Conservation (phyloP, 371 early-diverging fungal genomes). For the Haplosporangium sp. region DNA sequence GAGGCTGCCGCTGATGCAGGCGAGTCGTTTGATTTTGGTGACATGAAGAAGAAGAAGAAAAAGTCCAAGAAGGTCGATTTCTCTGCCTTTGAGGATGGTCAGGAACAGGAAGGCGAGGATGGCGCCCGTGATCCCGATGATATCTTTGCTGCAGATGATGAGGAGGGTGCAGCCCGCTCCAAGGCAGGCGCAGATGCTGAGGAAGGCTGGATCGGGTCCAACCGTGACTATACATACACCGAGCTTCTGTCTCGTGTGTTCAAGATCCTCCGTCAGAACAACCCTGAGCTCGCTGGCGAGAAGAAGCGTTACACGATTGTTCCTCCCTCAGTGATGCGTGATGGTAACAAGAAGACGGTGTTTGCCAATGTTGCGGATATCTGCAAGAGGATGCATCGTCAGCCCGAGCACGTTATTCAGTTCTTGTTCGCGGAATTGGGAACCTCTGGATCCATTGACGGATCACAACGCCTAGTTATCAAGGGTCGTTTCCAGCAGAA, state of each 20-base stretch:
- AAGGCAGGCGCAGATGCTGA: conserved; percentile 55
- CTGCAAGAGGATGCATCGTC: conserved; percentile 93
- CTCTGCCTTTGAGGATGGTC: conserved; percentile 84
- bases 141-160: conserved; percentile 61
- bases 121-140: conserved; percentile 54
- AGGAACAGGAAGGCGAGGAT: conserved; percentile 65
- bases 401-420: conserved; percentile 97
- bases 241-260: conserved; percentile 96
- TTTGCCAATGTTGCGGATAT: conserved; percentile 97
- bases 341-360: conserved; percentile 95
- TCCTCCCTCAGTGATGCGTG: conserved; percentile 92
- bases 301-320: conserved; percentile 93
- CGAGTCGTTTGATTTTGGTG: conserved; percentile 83
- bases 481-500: conserved; percentile 99
- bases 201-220: conserved; percentile 89
- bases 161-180: conserved; percentile 68
- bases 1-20: conserved; percentile 57
- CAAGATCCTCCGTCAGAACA: conserved; percentile 91
- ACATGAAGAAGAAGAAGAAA: conserved; percentile 86
- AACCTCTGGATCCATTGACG: conserved; percentile 97
- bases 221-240: conserved; percentile 94
- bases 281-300: conserved; percentile 94
- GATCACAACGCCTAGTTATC: conserved; percentile 93
- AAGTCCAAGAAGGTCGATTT: conserved; percentile 95
- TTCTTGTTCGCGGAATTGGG: conserved; percentile 99